A percentile compares a stretch with the other conserved stretches of the same genome.
These are phyloP conservation scores for Claviceps quebecensis DNA, from an alignment of 2,329 filamentous ascomycete genomes.

Conservation along the genomic window DNA sequence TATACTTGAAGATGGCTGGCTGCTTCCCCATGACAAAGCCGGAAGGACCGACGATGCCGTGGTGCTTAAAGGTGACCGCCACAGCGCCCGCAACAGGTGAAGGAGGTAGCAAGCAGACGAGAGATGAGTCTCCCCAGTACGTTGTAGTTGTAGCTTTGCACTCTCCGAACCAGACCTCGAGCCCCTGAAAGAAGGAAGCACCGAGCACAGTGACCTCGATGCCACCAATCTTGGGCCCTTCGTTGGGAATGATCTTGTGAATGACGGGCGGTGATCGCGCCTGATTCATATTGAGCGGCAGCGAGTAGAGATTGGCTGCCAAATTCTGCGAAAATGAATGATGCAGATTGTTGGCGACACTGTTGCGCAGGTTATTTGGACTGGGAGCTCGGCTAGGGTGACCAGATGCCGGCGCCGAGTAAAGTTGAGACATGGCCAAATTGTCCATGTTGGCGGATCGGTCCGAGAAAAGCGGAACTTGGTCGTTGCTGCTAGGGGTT, in stretches of 20 bases:
- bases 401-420: conserved; percentile 57
- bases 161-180: conserved; percentile 75
- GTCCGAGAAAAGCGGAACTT: conserved; percentile 39
- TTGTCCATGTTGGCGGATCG: conserved; percentile 53
- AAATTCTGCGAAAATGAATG: conserved; percentile 34
- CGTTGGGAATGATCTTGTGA: conserved; percentile 68
- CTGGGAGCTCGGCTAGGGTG: conserved; percentile 69
- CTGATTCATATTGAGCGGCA: conserved; percentile 34
- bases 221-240: conserved; percentile 70
- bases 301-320: conserved; percentile 33
- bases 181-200: conserved; percentile 58
- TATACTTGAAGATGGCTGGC: conserved; percentile 53
- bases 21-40: conserved; percentile 24
- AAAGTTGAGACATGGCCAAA: conserved; percentile 47
- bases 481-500: conserved; percentile 53
- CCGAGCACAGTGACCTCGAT: conserved; percentile 80
- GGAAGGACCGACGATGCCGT: conserved; percentile 26
- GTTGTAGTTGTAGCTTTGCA: conserved; percentile 54
- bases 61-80: conserved; percentile 52
- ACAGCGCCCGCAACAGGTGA: conserved; percentile 54
- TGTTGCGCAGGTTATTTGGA: conserved; percentile 41
- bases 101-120: conserved; percentile 67
- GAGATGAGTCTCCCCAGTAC: conserved; percentile 66
- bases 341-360: conserved; percentile 27
- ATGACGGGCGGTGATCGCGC: conserved; percentile 45